A percentile compares a stretch with the other conserved stretches of the same genome.
Conservation (phyloP, 768 basidiomycete species). For the Agrocybe praecox region DNA sequence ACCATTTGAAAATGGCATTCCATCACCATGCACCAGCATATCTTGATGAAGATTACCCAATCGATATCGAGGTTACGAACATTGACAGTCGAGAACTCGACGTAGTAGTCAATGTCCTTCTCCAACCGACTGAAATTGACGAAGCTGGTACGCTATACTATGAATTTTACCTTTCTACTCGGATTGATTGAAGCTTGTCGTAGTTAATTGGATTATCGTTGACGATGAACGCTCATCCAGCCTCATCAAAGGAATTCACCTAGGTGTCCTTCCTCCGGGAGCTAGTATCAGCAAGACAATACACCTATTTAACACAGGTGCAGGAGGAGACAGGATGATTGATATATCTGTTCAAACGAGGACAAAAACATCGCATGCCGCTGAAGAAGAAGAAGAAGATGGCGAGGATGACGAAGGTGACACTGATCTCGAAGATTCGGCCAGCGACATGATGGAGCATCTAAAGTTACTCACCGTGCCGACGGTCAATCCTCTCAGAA, state of each 20-base stretch:
- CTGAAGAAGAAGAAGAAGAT: slow-evolving; percentile 20
- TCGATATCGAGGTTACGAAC: slow-evolving; percentile 72
- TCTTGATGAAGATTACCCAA: slow-evolving; percentile 76
- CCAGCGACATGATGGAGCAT: slow-evolving; percentile 54
- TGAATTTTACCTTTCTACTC: not conserved
- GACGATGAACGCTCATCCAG: slow-evolving; percentile 67
- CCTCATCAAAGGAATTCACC: slow-evolving; percentile 71
- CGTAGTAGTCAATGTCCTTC: slow-evolving; percentile 68
- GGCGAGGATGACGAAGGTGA: slow-evolving; percentile 21
- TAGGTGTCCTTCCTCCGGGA: slow-evolving; percentile 67
- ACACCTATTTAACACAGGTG: slow-evolving; percentile 60
- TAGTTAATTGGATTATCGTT: slow-evolving; percentile 64
- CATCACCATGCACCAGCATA: slow-evolving; percentile 71
- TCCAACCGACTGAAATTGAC: slow-evolving; percentile 82
- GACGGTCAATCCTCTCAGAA: slow-evolving; percentile 62
- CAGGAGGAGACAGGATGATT: slow-evolving; percentile 69
- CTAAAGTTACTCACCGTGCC: slow-evolving; percentile 70
- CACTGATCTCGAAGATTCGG: slow-evolving; percentile 23
- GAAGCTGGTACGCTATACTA: slow-evolving; percentile 55
- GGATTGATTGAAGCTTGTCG: not conserved
- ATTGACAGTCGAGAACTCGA: slow-evolving; percentile 71
- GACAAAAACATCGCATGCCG: slow-evolving; percentile 18
- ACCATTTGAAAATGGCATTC: slow-evolving; percentile 56
- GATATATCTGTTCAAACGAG: slow-evolving; percentile 82
- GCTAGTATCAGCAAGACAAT: slow-evolving; percentile 62